phyloP scores from a whole-genome alignment of 129 eudicot genomes.

The Tagetes patula region DNA sequence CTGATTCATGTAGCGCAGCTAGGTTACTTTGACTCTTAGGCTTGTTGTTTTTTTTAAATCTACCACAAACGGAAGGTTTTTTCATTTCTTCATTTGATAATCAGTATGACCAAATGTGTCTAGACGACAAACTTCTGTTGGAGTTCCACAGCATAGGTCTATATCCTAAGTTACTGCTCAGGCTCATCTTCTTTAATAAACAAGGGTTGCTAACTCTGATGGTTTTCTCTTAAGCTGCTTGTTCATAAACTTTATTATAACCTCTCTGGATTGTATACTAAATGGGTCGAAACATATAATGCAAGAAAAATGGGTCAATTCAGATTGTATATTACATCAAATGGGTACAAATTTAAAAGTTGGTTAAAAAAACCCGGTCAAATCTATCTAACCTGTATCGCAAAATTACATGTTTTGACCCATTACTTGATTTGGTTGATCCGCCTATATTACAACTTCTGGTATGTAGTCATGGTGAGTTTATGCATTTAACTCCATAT shows the following conservation, averaged over 20 bases:
- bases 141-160: conserved; percentile 79
- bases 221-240: neutral
- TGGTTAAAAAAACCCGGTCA: neutral
- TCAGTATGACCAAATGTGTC: conserved; percentile 60
- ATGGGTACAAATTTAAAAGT: neutral
- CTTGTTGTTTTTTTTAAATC: too few relatives aligned
- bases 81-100: conserved; percentile 46
- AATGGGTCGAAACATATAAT: neutral
- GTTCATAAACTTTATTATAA: neutral
- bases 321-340: neutral
- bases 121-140: conserved; percentile 58
- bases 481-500: neutral
- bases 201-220: neutral
- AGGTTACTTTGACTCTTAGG: conserved; percentile 38
- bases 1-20: conserved; percentile 56
- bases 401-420: neutral
- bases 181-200: conserved; percentile 24
- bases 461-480: conserved; percentile 1
- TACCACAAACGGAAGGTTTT: conserved; percentile 32
- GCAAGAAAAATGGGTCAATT: neutral
- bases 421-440: neutral
- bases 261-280: neutral
- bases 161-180: conserved; percentile 72
- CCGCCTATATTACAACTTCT: neutral
- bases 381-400: neutral